Evolutionary conservation across 805 yeast species (phyloP), one percentile per base, ranked within the genome.

Genomic region (Ogataea pilisensis): DNA sequence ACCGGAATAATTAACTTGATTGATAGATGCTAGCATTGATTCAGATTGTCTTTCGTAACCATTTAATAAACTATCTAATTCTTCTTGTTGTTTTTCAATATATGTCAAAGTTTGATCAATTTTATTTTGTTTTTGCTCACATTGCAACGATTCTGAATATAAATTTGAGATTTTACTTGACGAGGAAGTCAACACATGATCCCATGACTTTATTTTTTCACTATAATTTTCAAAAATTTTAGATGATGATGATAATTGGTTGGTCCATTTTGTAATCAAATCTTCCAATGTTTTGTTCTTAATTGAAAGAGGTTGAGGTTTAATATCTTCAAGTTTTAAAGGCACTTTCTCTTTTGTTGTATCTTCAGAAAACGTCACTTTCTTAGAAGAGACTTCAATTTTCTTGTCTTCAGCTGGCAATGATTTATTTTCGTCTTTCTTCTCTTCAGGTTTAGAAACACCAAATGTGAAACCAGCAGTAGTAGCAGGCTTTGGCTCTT

Each of bases 241-340:
- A 2, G 91, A 76, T 0, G 93, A 79, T 12, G 76, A 72, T 2
- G 91, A 71, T 44, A 93, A 65, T 50, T 93, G 95, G 41, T 80
- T 78, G 0, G 97, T 85, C 99, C 99, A 93, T 63, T 85, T 89
- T 12, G 89, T 77, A 32, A 93, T 85, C 50, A 93, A 73, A 59
- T 93, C 98, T 55, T 93, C 98, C 56, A 93, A 69, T 1, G 96
- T 88, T 61, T 88, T 88, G 64, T 93, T 93, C 53, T 86, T 89
- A 28, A 93, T 73, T 4, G 95, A 78, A 3, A 88, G 74, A 25
- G 85, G 84, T 42, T 80, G 73, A 4, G 88, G 82, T 45, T 76
- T 78, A 22, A 80, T 73, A 29, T 75, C 69, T 39, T 82, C 79
- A 2, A 80, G 65, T 39, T 72, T 70, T 3, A 58, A 53, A 11